Conservation (phyloP, 139 green algal genomes). For the Zygnema circumcarinatum region DNA sequence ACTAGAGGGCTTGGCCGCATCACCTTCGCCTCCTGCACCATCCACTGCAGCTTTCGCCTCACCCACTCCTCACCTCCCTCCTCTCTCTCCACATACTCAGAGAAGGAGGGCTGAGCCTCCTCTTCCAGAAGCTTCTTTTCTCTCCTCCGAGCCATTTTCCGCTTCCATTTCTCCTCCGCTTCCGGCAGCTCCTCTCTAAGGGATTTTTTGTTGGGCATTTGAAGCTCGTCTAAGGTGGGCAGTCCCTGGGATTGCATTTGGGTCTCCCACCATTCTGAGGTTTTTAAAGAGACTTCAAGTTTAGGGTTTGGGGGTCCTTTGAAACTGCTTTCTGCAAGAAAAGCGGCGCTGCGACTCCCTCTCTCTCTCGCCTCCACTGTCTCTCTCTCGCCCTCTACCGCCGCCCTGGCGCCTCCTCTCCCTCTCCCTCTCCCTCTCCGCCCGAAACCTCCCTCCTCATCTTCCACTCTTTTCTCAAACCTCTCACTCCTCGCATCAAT, state of each 20-base stretch:
- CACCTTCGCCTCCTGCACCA: constrained; percentile 19
- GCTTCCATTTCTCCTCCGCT: constrained; percentile 4
- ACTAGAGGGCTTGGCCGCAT: constrained; percentile 26
- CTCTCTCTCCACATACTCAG: constrained; percentile 6
- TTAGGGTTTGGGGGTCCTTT: too few species aligned
- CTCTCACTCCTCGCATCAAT: not conserved
- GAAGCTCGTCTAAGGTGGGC: not conserved
- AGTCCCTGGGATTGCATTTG: not conserved
- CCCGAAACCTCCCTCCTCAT: not conserved
- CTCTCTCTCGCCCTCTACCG: too few species aligned
- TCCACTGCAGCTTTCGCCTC: not conserved
- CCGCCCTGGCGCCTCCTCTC: too few species aligned
- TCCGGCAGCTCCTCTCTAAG: not conserved
- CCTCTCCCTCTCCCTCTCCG: not conserved
- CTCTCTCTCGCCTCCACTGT: not conserved
- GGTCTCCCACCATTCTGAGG: not conserved
- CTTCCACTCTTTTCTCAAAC: not conserved
- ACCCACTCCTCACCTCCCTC: constrained; percentile 29
- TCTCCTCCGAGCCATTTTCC: constrained; percentile 1
- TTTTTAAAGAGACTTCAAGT: not conserved
- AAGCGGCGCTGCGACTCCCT: too few species aligned
- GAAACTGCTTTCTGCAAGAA: too few species aligned
- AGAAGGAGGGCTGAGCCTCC: not conserved
- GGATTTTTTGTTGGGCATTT: not conserved
- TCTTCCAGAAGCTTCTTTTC: not conserved